These are phyloP conservation scores for Raffaelea albimanens DNA, from an alignment of 2,329 filamentous ascomycete genomes.

Conservation along the genomic window DNA sequence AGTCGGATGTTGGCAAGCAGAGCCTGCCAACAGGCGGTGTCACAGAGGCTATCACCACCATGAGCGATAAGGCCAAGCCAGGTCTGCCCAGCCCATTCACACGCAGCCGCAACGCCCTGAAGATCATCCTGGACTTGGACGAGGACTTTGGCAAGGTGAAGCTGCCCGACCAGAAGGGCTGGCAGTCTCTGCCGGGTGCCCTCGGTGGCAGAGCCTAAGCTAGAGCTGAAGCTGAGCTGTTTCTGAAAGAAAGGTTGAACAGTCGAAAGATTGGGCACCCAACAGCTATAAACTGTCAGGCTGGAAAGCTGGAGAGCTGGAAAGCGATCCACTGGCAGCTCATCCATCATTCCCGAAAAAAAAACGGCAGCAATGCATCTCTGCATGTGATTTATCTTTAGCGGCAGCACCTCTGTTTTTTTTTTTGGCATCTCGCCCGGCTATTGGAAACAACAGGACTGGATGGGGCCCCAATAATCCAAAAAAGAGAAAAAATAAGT, in stretches of 20 bases:
- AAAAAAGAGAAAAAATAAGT: background rate
- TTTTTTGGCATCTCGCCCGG: too few relatives aligned
- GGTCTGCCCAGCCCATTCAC: slow-evolving; percentile 37
- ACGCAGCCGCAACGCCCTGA: slow-evolving; percentile 78
- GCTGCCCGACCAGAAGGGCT: slow-evolving; percentile 43
- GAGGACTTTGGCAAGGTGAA: slow-evolving; percentile 78
- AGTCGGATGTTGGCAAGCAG: slow-evolving; percentile 11
- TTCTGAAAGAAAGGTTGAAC: too few relatives aligned
- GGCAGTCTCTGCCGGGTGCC: slow-evolving; percentile 41
- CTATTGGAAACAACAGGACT: too few relatives aligned
- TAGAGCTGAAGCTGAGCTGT: background rate
- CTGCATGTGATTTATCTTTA: too few relatives aligned
- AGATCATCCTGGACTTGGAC: slow-evolving; percentile 90
- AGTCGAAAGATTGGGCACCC: too few relatives aligned
- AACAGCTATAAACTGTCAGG: too few relatives aligned
- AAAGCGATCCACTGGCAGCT: too few relatives aligned
- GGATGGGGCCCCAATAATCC: background rate
- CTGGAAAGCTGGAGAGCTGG: too few relatives aligned
- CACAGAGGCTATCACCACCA: slow-evolving; percentile 23
- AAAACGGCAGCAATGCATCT: too few relatives aligned
- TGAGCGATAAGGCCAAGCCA: slow-evolving; percentile 43
- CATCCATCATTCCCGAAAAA: too few relatives aligned
- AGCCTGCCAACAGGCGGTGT: background rate
- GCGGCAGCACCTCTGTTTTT: too few relatives aligned
- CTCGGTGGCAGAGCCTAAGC: slow-evolving; percentile 30